These are phyloP conservation scores for Cryptococcus sp. DNA, from an alignment of 1,284 basidiomycete genomes.

Conservation along the genomic window DNA sequence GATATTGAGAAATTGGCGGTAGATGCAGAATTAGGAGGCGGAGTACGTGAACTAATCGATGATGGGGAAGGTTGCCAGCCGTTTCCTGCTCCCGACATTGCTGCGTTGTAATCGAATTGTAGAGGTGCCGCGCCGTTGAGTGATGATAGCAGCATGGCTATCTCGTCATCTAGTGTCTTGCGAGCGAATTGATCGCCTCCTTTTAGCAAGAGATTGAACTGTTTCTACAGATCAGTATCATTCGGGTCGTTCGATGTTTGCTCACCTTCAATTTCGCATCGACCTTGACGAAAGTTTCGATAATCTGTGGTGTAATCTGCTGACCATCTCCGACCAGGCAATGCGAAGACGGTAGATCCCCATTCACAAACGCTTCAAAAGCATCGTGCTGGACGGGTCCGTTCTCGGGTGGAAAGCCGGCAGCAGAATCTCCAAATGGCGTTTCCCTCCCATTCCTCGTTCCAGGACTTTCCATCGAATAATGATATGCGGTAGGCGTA, in stretches of 20 bases:
- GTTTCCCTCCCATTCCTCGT: constrained; percentile 1
- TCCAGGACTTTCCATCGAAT: neutral
- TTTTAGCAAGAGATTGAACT: constrained; percentile 41
- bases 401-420: neutral
- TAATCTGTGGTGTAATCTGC: constrained; percentile 38
- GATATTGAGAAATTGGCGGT: neutral
- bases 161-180: constrained; percentile 46
- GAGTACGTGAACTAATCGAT: neutral
- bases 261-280: constrained; percentile 49
- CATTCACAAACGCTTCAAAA: constrained; percentile 31
- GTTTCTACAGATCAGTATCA: constrained; percentile 38
- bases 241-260: too few relatives aligned
- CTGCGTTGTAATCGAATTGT: constrained; percentile 19
- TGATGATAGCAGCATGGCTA: constrained; percentile 23
- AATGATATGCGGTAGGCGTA: neutral
- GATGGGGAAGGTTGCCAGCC: constrained; percentile 2
- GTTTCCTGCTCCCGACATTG: constrained; percentile 2
- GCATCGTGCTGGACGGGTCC: constrained; percentile 20
- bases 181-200: constrained; percentile 48
- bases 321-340: constrained; percentile 43
- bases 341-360: constrained; percentile 30
- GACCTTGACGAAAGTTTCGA: constrained; percentile 48
- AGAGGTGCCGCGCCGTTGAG: constrained; percentile 17
- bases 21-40: neutral
- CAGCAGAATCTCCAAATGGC: constrained; percentile 1